phyloP scores from a whole-genome alignment of 257 asterid genomes.

The Nicotiana paniculata region DNA sequence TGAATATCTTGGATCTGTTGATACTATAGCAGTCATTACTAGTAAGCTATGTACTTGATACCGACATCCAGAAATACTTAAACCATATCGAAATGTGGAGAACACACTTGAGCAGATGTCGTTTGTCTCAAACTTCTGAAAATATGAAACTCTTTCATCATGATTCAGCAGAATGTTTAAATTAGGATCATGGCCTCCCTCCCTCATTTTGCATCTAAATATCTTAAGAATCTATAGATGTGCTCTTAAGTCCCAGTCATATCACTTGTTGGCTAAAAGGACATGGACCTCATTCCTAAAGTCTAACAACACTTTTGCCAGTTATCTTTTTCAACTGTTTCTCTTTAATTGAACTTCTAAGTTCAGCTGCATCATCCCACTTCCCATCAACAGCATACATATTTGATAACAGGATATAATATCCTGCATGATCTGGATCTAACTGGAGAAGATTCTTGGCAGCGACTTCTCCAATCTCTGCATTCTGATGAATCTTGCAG shows the following conservation, averaged over 20 bases:
- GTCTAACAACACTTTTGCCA: constrained; percentile 38
- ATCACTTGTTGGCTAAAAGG: constrained; percentile 33
- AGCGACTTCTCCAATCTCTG: constrained; percentile 52
- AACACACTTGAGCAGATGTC: background rate
- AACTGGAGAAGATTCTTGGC: constrained; percentile 36
- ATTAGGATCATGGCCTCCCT: background rate
- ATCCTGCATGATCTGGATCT: constrained; percentile 39
- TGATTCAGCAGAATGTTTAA: constrained; percentile 12
- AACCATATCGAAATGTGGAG: no score
- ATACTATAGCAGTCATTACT: no score
- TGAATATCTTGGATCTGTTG: background rate
- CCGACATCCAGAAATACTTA: no score
- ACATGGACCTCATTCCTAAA: constrained; percentile 26
- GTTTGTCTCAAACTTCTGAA: background rate
- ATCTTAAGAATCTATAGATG: background rate
- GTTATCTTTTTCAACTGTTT: constrained; percentile 38
- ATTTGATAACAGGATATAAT: constrained; percentile 49
- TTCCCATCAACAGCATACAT: constrained; percentile 54
- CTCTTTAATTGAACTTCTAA: constrained; percentile 39
- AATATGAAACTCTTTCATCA: background rate
- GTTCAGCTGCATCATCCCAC: constrained; percentile 53
- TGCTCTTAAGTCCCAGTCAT: constrained; percentile 18
- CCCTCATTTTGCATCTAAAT: no score
- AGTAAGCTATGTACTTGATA: no score
- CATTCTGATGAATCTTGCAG: constrained; percentile 44